Base-by-base conservation (phyloP, 306 rosid genomes). In the Sechiopsis laciniata region DNA sequence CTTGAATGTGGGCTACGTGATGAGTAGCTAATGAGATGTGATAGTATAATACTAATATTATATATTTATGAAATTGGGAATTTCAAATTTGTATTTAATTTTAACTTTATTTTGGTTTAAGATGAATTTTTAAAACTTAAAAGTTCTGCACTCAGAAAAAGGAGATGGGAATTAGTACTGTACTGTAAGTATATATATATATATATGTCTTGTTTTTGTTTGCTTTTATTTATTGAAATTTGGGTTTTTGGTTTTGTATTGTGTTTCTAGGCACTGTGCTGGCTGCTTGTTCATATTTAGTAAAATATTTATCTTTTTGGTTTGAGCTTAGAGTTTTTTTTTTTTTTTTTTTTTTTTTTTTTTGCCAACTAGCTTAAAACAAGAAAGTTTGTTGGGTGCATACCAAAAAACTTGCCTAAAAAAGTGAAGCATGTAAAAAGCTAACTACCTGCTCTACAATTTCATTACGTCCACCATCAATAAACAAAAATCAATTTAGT, bases 1-100 rank as follows among this genome's bases (percentile, higher is more conserved):
- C 67, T 60, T 60, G 19, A 24, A 60, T 26, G 67, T 60, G 67
- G 67, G 67, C 67, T 60, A 60, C 37, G 67, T 15, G 19, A 60
- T 60, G 45, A 26, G 64, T 58, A 58, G 64, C 40, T 58, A 58
- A 58, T 58, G n/a, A 58, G 64, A 58, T 58, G 15, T 19, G 7
- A 56, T 32, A 32, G 37, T 32, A 56, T 32, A 32, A 2, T 32
- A 2, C 37, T 1, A 32, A 32, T 1, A 32, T 32, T 32, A 32
- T 32, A 32, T 32, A 32, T 32, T 1, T 32, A 32, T 32, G 3
- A 32, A 32, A 32, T 32, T 32, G 37, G 37, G 37, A 32, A 32
- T 32, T 32, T 32, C 4, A 32, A 32, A 32, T 32, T 32, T 32
- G 37, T 32, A 32, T 32, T 32, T 32, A 32, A 32, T 1, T 26